Evolutionary conservation across 78 protist species (phyloP).

Genomic region (Pelomyxa schiedti): DNA sequence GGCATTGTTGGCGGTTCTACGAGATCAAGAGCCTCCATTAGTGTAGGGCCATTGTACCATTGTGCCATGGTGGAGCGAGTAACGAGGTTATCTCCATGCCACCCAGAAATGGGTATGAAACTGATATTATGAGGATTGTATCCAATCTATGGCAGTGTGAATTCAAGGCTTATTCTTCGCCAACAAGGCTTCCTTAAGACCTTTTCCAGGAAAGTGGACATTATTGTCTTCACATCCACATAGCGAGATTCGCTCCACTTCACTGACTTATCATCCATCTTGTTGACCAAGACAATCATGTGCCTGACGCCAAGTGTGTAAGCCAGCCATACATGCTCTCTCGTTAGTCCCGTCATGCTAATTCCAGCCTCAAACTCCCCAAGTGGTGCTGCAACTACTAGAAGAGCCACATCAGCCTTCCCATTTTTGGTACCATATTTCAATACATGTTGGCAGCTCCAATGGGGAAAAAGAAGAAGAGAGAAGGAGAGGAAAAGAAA

Average conservation of each 20-base stretch:
- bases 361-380: conserved; percentile 19
- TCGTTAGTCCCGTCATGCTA: conserved; percentile 40
- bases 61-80: conserved; percentile 16
- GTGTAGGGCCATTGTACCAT: conserved; percentile 51
- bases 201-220: background rate
- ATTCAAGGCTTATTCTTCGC: no score
- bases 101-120: conserved; percentile 56
- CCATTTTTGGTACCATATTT: no score
- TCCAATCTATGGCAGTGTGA: no score
- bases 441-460: no score
- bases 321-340: conserved; percentile 59
- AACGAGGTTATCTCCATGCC: conserved; percentile 61
- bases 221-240: background rate
- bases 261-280: conserved; percentile 17
- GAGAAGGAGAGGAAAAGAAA: no score
- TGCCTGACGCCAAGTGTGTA: conserved; percentile 44
- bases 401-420: conserved; percentile 42
- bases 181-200: background rate
- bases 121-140: conserved; percentile 14
- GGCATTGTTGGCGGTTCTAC: conserved; percentile 51
- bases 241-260: conserved; percentile 28
- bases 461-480: no score
- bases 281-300: conserved; percentile 45
- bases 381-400: background rate
- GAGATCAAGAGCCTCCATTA: conserved; percentile 15